These are phyloP conservation scores for Phaeosphaeriaceae sp. DNA, from an alignment of 2,329 filamentous ascomycete species.

Conservation along the genomic window DNA sequence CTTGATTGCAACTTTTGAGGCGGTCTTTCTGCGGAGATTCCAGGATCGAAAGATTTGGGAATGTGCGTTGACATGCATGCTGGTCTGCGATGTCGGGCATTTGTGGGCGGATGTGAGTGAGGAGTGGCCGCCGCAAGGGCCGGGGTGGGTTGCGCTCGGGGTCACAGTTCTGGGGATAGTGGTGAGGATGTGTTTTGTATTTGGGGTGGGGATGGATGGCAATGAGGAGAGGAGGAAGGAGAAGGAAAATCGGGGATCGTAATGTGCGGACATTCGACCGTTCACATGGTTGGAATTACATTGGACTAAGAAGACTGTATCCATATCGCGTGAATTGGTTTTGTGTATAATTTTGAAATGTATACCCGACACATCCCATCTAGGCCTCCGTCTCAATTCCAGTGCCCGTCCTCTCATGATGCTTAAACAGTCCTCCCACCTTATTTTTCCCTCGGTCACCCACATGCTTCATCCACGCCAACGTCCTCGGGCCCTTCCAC, in stretches of 20 bases:
- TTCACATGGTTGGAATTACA: no score
- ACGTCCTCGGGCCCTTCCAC: slow-evolving; percentile 66
- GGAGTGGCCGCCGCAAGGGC: slow-evolving; percentile 40
- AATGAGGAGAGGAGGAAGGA: neutral
- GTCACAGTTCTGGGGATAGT: slow-evolving; percentile 40
- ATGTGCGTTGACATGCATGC: slow-evolving; percentile 68
- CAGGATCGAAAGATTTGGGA: slow-evolving; percentile 73
- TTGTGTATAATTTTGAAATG: no score
- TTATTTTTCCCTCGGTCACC: slow-evolving; percentile 59
- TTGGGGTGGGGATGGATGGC: slow-evolving; percentile 12
- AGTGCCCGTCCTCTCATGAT: slow-evolving; percentile 59
- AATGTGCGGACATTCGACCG: no score
- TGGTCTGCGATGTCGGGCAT: slow-evolving; percentile 78
- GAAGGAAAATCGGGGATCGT: neutral
- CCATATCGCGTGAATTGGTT: no score
- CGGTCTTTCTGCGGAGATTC: slow-evolving; percentile 73
- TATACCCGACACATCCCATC: neutral
- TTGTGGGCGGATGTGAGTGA: slow-evolving; percentile 55
- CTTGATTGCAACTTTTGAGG: slow-evolving; percentile 79
- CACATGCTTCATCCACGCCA: slow-evolving; percentile 67
- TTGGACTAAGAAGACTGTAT: no score
- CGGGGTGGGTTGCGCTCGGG: slow-evolving; percentile 49
- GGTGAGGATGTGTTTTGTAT: slow-evolving; percentile 47
- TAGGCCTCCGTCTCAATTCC: slow-evolving; percentile 73
- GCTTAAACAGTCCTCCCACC: slow-evolving; percentile 60